A percentile compares a stretch with the other conserved stretches of the same genome.
These are phyloP conservation scores for Claviceps sp. DNA, from an alignment of 2,329 filamentous ascomycete genomes.

Conservation along the genomic window DNA sequence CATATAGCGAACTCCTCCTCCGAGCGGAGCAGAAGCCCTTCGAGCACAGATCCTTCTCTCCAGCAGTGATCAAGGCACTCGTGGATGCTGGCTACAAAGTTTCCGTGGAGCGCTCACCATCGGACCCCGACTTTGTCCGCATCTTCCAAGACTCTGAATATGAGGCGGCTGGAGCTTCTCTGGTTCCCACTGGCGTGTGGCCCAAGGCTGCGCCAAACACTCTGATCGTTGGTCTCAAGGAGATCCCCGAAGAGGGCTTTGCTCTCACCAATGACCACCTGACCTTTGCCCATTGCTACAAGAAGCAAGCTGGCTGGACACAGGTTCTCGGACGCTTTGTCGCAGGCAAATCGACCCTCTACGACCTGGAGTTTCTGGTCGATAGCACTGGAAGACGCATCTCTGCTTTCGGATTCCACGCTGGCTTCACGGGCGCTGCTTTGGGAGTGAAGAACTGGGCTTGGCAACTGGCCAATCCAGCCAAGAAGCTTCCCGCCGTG, in stretches of 20 bases:
- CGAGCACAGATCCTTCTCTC: slow-evolving; percentile 26
- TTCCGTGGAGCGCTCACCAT: slow-evolving; percentile 43
- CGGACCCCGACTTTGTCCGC: slow-evolving; percentile 27
- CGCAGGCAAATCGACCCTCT: slow-evolving; percentile 44
- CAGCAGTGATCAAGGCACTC: slow-evolving; percentile 37
- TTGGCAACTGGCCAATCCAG: slow-evolving; percentile 16
- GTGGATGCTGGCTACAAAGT: slow-evolving; percentile 57
- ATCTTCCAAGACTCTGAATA: slow-evolving; percentile 53
- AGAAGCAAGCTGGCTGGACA: slow-evolving; percentile 67
- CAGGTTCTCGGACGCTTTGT: slow-evolving; percentile 68
- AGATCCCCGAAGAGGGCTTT: slow-evolving; percentile 61
- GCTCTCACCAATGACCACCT: slow-evolving; percentile 15
- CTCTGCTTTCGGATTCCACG: slow-evolving; percentile 59
- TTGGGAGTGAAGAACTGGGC: slow-evolving; percentile 71
- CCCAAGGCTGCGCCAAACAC: slow-evolving; percentile 51
- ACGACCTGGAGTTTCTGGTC: slow-evolving; percentile 78
- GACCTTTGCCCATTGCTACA: slow-evolving; percentile 44
- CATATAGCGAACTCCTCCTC: slow-evolving; percentile 31
- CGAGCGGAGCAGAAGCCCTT: slow-evolving; percentile 34
- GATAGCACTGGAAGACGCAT: slow-evolving; percentile 59
- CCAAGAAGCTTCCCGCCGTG: slow-evolving; percentile 2
- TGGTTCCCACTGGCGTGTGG: slow-evolving; percentile 57
- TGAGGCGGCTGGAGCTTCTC: slow-evolving; percentile 45
- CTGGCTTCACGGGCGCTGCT: slow-evolving; percentile 63
- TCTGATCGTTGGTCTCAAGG: slow-evolving; percentile 66